Percentiles rank a stretch among this genome's conserved stretches.
These are phyloP conservation scores for Combretum micranthum DNA, from an alignment of 345 rosid species.

Conservation along the genomic window DNA sequence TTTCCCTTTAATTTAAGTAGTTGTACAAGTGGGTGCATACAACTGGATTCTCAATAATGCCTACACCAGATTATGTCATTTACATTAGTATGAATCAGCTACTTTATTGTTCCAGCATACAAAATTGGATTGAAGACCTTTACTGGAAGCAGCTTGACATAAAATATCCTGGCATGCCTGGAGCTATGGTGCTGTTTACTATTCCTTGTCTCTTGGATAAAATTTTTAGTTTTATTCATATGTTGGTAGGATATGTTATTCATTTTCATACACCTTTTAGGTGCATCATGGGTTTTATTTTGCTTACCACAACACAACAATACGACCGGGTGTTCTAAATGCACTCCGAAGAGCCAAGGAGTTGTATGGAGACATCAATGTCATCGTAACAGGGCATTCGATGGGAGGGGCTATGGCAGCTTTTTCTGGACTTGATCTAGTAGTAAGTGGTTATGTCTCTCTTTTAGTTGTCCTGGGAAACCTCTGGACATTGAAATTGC, in stretches of 20 bases:
- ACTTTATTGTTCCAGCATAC: slow-evolving; percentile 51
- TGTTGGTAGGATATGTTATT: background rate
- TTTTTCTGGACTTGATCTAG: slow-evolving; percentile 85
- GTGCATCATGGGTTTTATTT: slow-evolving; percentile 93
- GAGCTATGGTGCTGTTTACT: slow-evolving; percentile 68
- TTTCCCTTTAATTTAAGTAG: too few species aligned
- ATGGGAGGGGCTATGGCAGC: slow-evolving; percentile 99
- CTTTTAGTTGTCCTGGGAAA: slow-evolving; percentile 2
- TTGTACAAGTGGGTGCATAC: too few species aligned
- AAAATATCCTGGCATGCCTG: slow-evolving; percentile 91
- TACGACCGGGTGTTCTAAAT: slow-evolving; percentile 67
- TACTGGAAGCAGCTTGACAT: slow-evolving; percentile 97
- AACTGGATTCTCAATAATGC: background rate
- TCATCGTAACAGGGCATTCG: slow-evolving; percentile 97
- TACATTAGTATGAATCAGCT: background rate
- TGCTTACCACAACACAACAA: slow-evolving; percentile 89
- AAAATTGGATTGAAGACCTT: slow-evolving; percentile 89
- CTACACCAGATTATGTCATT: background rate
- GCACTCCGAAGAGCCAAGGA: slow-evolving; percentile 58
- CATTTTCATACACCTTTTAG: slow-evolving; percentile 23
- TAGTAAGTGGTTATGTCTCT: slow-evolving; percentile 27
- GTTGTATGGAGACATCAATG: slow-evolving; percentile 50
- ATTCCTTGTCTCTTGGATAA: background rate
- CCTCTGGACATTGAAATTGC: background rate
- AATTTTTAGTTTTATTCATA: background rate